A percentile compares a stretch with the other conserved stretches of the same genome.
Evolutionary conservation across 2,329 filamentous ascomycete species (phyloP).

Genomic region (Mycocentrospora acerina): DNA sequence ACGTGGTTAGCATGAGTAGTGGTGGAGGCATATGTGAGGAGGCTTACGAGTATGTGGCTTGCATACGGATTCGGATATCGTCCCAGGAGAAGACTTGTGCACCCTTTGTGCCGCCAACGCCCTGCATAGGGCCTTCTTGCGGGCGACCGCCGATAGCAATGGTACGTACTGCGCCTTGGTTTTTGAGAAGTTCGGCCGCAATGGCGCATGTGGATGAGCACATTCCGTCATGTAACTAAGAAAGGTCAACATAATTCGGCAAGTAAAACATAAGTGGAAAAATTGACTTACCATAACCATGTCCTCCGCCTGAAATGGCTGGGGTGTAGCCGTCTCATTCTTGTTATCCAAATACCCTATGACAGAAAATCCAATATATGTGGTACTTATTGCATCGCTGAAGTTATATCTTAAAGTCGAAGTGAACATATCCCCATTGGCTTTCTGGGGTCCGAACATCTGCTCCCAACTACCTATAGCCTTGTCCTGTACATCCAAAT

Average conservation of each 20-base stretch:
- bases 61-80: conserved; percentile 34
- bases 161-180: conserved; percentile 47
- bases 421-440: conserved; percentile 40
- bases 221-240: conserved; percentile 45
- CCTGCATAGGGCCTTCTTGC: conserved; percentile 45
- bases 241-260: conserved; percentile 6
- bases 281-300: conserved; percentile 39
- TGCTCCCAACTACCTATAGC: conserved; percentile 36
- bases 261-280: not conserved
- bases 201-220: conserved; percentile 52
- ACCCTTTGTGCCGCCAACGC: conserved; percentile 49
- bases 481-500: conserved; percentile 32
- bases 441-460: conserved; percentile 38
- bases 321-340: conserved; percentile 31
- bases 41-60: conserved; percentile 31
- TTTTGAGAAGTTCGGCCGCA: conserved; percentile 48
- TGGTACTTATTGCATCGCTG: conserved; percentile 31
- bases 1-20: not conserved
- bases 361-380: conserved; percentile 31
- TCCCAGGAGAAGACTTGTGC: conserved; percentile 41
- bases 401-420: conserved; percentile 41
- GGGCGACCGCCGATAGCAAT: conserved; percentile 48
- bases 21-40: not conserved
- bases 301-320: conserved; percentile 42
- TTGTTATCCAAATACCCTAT: conserved; percentile 34